phyloP scores from a whole-genome alignment of 495 filamentous ascomycete species.

The Patellaria atrata region DNA sequence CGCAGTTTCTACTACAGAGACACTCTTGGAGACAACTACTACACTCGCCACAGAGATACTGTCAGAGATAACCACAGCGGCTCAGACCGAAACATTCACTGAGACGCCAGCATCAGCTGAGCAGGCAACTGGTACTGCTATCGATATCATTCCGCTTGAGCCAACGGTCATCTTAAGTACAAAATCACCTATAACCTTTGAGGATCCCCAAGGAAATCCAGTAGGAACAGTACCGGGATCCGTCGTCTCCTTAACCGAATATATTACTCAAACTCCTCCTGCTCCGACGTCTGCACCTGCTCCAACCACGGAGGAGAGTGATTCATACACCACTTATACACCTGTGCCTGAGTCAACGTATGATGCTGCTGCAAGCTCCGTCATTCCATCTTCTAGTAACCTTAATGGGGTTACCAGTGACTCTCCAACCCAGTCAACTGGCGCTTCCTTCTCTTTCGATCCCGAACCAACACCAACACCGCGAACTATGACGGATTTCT shows the following conservation, averaged over 20 bases:
- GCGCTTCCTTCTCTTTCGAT: not conserved
- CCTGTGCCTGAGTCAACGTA: not conserved
- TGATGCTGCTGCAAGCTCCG: not conserved
- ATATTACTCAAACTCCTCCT: slow-evolving; percentile 4
- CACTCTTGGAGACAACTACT: slow-evolving; percentile 1
- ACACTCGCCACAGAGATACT: not conserved
- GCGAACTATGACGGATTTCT: too few relatives aligned
- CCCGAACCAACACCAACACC: slow-evolving; percentile 1
- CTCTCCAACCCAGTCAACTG: too few relatives aligned
- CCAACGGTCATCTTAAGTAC: slow-evolving; percentile 3
- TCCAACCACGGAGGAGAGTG: not conserved
- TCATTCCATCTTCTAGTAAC: not conserved
- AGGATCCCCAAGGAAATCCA: slow-evolving; percentile 7
- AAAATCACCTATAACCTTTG: slow-evolving; percentile 8
- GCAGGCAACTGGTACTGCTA: slow-evolving; percentile 6
- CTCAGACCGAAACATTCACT: not conserved
- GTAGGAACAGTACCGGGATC: slow-evolving; percentile 2
- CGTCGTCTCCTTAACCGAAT: slow-evolving; percentile 6
- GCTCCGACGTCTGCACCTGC: not conserved
- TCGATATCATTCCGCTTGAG: slow-evolving; percentile 9
- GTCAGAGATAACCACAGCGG: slow-evolving; percentile 1
- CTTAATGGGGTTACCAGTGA: not conserved
- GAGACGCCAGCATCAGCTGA: not conserved
- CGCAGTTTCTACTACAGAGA: not conserved
- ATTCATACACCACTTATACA: not conserved